These are phyloP conservation scores for Linnemannia exigua DNA, from an alignment of 192 early-diverging fungal genomes.

Conservation along the genomic window DNA sequence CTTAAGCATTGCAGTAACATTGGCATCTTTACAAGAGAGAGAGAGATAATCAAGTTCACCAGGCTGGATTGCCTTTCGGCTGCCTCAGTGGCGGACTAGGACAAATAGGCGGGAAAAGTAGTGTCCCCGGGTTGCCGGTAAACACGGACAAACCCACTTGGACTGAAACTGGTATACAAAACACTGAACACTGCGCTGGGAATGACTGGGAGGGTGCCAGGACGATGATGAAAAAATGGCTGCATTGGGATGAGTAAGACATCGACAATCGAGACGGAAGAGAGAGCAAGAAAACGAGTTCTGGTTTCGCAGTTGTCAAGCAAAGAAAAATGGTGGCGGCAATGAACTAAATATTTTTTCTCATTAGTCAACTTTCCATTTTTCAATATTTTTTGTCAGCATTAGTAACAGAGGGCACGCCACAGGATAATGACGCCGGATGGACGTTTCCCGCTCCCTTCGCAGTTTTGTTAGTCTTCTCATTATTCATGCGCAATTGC, in stretches of 20 bases:
- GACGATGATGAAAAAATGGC: too few species aligned
- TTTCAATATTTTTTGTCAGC: neutral
- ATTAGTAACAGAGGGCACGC: too few species aligned
- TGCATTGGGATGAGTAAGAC: neutral
- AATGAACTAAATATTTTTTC: neutral
- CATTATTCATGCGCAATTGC: neutral
- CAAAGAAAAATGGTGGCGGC: neutral
- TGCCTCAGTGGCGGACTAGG: too few species aligned
- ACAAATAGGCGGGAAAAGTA: neutral
- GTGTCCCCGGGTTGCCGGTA: neutral
- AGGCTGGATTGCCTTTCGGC: neutral
- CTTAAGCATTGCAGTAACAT: neutral
- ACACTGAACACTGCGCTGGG: too few species aligned
- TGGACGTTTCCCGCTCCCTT: neutral
- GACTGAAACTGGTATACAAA: too few species aligned
- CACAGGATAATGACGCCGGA: neutral
- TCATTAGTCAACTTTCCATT: slow-evolving; percentile 3
- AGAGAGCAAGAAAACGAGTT: neutral
- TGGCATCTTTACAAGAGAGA: neutral
- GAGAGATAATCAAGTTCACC: neutral
- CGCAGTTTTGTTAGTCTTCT: neutral
- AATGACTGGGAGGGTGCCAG: too few species aligned
- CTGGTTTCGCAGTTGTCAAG: neutral
- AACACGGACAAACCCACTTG: neutral
- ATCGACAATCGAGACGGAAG: neutral